These are phyloP conservation scores for Ceratorhiza oryzae-sativae DNA, from an alignment of 1,284 basidiomycete genomes.

Conservation along the genomic window DNA sequence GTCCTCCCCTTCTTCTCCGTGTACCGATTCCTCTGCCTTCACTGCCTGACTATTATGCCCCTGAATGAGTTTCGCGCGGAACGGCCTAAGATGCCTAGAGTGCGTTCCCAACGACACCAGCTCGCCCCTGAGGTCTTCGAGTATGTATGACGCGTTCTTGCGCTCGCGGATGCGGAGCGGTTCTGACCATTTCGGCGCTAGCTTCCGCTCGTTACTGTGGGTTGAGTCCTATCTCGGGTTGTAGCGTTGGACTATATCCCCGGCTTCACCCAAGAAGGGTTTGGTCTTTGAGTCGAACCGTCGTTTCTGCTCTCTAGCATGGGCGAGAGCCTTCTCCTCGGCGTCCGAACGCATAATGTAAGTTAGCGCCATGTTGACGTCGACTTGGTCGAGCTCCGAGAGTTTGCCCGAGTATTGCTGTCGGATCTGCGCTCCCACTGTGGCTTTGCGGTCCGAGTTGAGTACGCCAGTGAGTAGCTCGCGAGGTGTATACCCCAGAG, in stretches of 20 bases:
- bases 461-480: constrained; percentile 42
- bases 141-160: constrained; percentile 19
- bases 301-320: constrained; percentile 25
- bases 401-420: background rate
- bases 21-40: background rate
- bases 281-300: constrained; percentile 34
- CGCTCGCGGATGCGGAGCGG: constrained; percentile 28
- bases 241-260: constrained; percentile 42
- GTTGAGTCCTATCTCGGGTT: constrained; percentile 33
- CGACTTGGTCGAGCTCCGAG: background rate
- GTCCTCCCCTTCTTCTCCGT: background rate
- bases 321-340: constrained; percentile 1
- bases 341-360: constrained; percentile 36
- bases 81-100: background rate
- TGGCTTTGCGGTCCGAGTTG: background rate
- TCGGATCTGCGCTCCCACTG: background rate
- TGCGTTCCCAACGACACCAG: background rate
- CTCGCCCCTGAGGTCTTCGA: constrained; percentile 21
- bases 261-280: background rate
- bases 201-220: constrained; percentile 35
- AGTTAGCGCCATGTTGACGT: constrained; percentile 39
- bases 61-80: background rate
- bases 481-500: constrained; percentile 39
- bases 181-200: constrained; percentile 34
- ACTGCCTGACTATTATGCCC: background rate